These are phyloP conservation scores for Boletus rubroflammeus DNA, from an alignment of 768 basidiomycete genomes.

Conservation along the genomic window DNA sequence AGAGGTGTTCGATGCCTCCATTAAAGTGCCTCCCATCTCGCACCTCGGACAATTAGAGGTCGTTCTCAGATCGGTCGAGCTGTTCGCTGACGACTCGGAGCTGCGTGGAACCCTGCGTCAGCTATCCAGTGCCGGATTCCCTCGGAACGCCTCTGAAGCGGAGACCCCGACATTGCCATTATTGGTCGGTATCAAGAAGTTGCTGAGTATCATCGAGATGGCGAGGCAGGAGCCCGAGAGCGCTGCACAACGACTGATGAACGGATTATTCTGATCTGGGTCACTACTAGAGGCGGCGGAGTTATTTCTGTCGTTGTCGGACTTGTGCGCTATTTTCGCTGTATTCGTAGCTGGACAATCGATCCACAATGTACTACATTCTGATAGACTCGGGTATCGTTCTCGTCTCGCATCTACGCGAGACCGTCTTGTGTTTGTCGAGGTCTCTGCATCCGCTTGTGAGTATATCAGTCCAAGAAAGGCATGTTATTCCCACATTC, in stretches of 20 bases:
- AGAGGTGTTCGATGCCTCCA: conserved; percentile 86
- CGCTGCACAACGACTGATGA: conserved; percentile 66
- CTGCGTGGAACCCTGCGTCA: conserved; percentile 56
- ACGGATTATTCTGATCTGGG: conserved; percentile 46
- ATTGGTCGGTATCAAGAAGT: conserved; percentile 90
- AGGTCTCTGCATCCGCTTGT: background rate
- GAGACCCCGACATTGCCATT: conserved; percentile 46
- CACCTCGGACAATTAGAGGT: conserved; percentile 66
- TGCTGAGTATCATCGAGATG: conserved; percentile 92
- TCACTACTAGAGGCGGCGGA: background rate
- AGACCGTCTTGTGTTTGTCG: background rate
- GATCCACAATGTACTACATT: background rate
- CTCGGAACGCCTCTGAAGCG: conserved; percentile 36
- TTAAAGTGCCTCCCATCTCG: conserved; percentile 80
- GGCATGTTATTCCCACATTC: conserved; percentile 26
- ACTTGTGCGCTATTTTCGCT: conserved; percentile 3
- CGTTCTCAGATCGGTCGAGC: conserved; percentile 73
- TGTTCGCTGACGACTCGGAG: conserved; percentile 60
- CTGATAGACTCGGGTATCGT: background rate
- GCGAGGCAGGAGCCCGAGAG: conserved; percentile 91
- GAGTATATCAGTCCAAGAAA: conserved; percentile 5
- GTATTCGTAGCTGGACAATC: background rate
- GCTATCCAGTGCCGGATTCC: conserved; percentile 72
- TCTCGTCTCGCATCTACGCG: background rate
- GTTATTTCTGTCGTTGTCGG: conserved; percentile 7